Base-by-base conservation (phyloP, 1,139 yeast genomes). In the Insectozyma bohioensis region DNA sequence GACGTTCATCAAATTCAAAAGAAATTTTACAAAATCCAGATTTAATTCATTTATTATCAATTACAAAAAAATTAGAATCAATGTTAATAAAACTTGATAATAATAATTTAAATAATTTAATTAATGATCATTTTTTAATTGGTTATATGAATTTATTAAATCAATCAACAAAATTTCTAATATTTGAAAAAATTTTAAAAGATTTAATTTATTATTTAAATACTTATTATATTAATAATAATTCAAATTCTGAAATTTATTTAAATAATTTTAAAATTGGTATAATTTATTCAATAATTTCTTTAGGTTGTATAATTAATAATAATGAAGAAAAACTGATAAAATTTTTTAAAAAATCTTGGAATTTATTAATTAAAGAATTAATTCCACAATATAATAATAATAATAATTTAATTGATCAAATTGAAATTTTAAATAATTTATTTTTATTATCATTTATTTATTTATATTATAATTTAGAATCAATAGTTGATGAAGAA, bases 361-460 rank as follows among this genome's bases (percentile, higher is more conserved):
- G 78, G 77, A 58, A 61, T 31, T 52, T 71, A 12, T 53, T 72
- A 23, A 67, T 70, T 26, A 58, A 65, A 28, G 63, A 65, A 30
- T 51, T 64, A 28, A 67, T 72, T 14, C 72, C 73, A 16, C 67
- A 64, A 41, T 67, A 68, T 47, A 63, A 61, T 39, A 54, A 55
- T 17, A 61, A 57, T 22, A 56, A 54, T 30, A 58, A 59, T 37
- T 46, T 58, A 14, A 49, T 61, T 35, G 72, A 67, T 39, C 74
- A 71, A 41, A 56, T 67, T 33, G 68, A 67, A 36, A 68, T 61
- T 33, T 52, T 60, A 38, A 54, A 53, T 31, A 58, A 58, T 36
- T 52, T 68, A 33, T 65, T 55, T 37, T 40, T 63, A 12, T 48
- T 65, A 32, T 51, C 61, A 8, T 61, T 46, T 39, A 51, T 61